A percentile compares a stretch with the other conserved stretches of the same genome.
Evolutionary conservation across 495 filamentous ascomycete species (phyloP).

Genomic region (Copromyces sp.): DNA sequence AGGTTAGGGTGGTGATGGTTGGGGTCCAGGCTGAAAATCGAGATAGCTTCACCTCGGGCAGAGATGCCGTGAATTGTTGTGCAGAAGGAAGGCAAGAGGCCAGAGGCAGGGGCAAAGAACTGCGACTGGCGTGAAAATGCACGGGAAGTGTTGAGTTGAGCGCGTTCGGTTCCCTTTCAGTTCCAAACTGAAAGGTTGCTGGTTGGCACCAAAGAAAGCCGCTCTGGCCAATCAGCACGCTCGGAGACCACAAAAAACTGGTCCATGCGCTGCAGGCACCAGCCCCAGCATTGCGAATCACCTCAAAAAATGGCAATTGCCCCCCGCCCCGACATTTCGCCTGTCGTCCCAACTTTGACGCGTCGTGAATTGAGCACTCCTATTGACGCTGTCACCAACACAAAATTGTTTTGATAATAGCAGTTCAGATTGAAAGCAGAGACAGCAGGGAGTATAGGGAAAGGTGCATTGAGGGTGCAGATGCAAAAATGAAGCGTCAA

Average conservation of each 20-base stretch:
- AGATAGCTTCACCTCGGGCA: background rate
- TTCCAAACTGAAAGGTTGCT: background rate
- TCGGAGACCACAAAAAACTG: background rate
- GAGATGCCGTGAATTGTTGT: background rate
- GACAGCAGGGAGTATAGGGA: background rate
- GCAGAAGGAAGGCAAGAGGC: background rate
- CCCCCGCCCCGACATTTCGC: background rate
- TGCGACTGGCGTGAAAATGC: background rate
- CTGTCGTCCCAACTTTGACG: conserved; percentile 2
- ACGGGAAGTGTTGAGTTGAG: background rate
- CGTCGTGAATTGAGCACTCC: conserved; percentile 11
- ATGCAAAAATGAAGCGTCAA: background rate
- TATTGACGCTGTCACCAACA: conserved; percentile 5
- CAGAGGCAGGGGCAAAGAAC: background rate
- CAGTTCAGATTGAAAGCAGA: background rate
- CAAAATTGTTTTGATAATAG: background rate
- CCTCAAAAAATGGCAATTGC: conserved; percentile 15
- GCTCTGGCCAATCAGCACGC: background rate
- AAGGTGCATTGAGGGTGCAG: background rate
- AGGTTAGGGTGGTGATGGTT: background rate
- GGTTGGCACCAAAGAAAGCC: background rate
- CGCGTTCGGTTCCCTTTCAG: background rate
- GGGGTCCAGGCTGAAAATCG: background rate
- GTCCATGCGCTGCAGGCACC: conserved; percentile 21
- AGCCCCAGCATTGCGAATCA: conserved; percentile 20